Evolutionary conservation across 192 early-diverging fungal species (phyloP).

Genomic region (Linnemannia schmuckeri): DNA sequence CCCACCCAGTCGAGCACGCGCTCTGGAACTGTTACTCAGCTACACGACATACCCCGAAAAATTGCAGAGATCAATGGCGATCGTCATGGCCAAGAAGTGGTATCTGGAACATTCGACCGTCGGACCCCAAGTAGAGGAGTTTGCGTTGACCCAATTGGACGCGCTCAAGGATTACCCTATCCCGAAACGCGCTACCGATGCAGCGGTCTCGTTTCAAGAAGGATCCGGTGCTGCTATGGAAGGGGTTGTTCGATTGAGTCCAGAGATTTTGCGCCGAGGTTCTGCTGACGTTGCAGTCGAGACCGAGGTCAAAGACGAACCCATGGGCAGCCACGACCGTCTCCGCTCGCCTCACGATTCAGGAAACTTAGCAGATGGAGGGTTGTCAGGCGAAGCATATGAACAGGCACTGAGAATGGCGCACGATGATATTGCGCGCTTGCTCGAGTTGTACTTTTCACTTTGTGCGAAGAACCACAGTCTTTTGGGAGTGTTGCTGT

Average conservation of each 20-base stretch:
- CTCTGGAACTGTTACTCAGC: conserved; percentile 31
- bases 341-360: conserved; percentile 8
- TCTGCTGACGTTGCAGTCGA: conserved; percentile 7
- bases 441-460: conserved; percentile 83
- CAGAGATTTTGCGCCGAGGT: background rate
- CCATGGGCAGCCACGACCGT: background rate
- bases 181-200: conserved; percentile 16
- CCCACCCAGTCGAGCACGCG: conserved; percentile 39
- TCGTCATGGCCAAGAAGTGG: conserved; percentile 60
- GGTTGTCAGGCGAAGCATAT: background rate
- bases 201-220: background rate
- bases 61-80: conserved; percentile 56
- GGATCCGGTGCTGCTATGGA: conserved; percentile 5
- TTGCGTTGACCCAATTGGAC: conserved; percentile 39
- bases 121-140: conserved; percentile 36
- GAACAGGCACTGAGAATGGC: conserved; percentile 54
- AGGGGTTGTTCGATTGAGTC: background rate
- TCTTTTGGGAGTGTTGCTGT: conserved; percentile 63
- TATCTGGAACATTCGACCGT: conserved; percentile 52
- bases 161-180: conserved; percentile 20
- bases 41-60: conserved; percentile 55
- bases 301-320: conserved; percentile 19
- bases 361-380: conserved; percentile 10
- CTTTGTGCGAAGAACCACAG: conserved; percentile 79
- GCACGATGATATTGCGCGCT: conserved; percentile 74